Conservation (phyloP, 805 yeast genomes). For the Huiozyma sinensis region DNA sequence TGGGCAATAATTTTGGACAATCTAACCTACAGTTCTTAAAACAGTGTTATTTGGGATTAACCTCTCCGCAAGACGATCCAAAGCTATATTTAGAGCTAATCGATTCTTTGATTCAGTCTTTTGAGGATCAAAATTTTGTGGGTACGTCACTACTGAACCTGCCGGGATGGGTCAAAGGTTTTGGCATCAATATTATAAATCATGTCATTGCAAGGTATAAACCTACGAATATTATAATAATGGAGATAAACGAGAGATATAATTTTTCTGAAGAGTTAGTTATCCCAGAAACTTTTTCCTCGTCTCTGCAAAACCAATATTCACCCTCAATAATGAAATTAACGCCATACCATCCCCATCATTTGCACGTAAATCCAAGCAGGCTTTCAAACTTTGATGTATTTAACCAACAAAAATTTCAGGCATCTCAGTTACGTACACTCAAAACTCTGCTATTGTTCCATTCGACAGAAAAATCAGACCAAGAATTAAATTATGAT, state of each 20-base stretch:
- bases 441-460: conserved; percentile 44
- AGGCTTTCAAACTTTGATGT: not conserved
- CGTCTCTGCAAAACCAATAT: conserved; percentile 21
- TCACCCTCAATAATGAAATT: conserved; percentile 23
- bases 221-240: conserved; percentile 48
- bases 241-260: conserved; percentile 31
- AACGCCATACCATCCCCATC: conserved; percentile 20
- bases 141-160: conserved; percentile 54
- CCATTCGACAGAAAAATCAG: conserved; percentile 30
- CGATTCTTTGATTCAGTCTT: conserved; percentile 28
- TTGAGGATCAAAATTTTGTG: conserved; percentile 24
- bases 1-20: conserved; percentile 22
- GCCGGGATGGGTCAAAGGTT: conserved; percentile 90
- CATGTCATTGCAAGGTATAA: conserved; percentile 34
- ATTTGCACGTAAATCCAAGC: not conserved
- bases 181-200: conserved; percentile 58
- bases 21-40: conserved; percentile 7
- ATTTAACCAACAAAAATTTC: conserved; percentile 26
- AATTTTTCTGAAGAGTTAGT: conserved; percentile 19
- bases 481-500: conserved; percentile 23
- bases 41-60: conserved; percentile 46
- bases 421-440: conserved; percentile 40
- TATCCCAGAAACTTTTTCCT: conserved; percentile 21
- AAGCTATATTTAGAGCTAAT: conserved; percentile 38
- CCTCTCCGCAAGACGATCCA: conserved; percentile 62